phyloP scores from a whole-genome alignment of 805 yeast species.

The Yarrowia yakushimensis region DNA sequence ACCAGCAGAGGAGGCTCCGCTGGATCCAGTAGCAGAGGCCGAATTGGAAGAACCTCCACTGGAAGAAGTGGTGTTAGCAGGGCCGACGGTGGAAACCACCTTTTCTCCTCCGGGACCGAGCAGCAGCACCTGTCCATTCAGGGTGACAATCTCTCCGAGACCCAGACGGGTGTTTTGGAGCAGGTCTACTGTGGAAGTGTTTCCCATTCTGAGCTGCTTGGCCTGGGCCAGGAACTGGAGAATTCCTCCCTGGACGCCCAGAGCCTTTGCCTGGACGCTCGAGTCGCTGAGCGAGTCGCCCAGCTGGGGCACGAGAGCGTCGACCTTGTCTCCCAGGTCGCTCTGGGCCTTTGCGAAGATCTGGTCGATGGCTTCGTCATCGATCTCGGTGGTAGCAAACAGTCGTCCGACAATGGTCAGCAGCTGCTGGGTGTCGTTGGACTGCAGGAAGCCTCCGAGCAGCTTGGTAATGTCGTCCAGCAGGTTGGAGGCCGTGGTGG shows the following conservation, averaged over 20 bases:
- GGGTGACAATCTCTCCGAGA: neutral
- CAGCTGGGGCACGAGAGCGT: slow-evolving; percentile 12
- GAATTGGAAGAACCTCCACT: neutral
- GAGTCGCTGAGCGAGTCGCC: neutral
- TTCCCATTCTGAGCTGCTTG: neutral
- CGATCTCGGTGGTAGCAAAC: neutral
- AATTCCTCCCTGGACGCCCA: slow-evolving; percentile 19
- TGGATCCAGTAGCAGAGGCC: neutral
- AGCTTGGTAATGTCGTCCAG: neutral
- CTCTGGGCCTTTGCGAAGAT: slow-evolving; percentile 19
- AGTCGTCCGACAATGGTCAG: neutral
- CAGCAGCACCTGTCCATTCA: neutral
- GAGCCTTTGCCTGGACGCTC: slow-evolving; percentile 17
- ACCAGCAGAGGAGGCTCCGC: neutral
- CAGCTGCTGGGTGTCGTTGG: neutral
- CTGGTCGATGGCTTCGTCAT: neutral
- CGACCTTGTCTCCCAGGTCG: neutral
- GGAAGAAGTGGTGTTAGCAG: neutral
- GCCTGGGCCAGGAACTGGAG: slow-evolving; percentile 22
- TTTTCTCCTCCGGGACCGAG: slow-evolving; percentile 7
- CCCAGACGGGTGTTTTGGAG: slow-evolving; percentile 10
- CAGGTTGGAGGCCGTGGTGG: neutral
- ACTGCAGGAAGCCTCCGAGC: slow-evolving; percentile 10
- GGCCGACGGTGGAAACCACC: slow-evolving; percentile 2
- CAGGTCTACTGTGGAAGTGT: neutral